Base-by-base conservation (phyloP, 495 filamentous ascomycete species). In the Trichocladium antarcticum region DNA sequence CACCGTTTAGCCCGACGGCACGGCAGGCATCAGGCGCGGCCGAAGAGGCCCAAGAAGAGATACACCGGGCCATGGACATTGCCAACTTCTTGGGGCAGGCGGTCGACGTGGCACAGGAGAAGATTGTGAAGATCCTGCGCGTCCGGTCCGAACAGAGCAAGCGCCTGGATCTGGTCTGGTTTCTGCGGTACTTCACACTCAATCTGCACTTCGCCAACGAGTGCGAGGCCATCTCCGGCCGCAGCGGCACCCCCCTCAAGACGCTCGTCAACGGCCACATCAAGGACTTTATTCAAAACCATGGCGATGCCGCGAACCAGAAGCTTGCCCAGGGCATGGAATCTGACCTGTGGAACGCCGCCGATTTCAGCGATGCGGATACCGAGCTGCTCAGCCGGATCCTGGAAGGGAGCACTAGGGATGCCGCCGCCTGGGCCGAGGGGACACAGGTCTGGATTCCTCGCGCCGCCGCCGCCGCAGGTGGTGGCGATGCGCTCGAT, bases 171-270 rank as follows among this genome's bases (percentile, higher is more conserved):
- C 75, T 87, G n/a, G 65, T 78, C 47, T 74, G 77, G 51, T 97
- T 99, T 62, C 62, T 97, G 20, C 81, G 87, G 43, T 97, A 97
- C 60, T 95, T 96, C 60, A 89, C 79, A 7, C 78, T 99, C 16
- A 97, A 96, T 55, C 78, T 89, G 21, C 78, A 95, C 19, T 99
- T 97, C 58, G 87, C 87, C 7, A 93, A 95, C 56, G 92, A 99
- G 61, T 99, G 92, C 57, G 92, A 99, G 64, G 86, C 92, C 3
- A 87, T 96, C 14, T 95, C 87, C 12, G 92, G 92, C 3, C 78
- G 92, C 45, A 81, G 87, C 45, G 89, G 89, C 2, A 83, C 80
- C 6, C 75, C 82, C 1, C 71, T 98, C 22, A 95, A 95, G 62
- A 90, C 78, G 3, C 75, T 94, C 1, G 86, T 98, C 32, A 90